Base-by-base conservation (phyloP, 2,329 filamentous ascomycete genomes). In the Venturia effusa region DNA sequence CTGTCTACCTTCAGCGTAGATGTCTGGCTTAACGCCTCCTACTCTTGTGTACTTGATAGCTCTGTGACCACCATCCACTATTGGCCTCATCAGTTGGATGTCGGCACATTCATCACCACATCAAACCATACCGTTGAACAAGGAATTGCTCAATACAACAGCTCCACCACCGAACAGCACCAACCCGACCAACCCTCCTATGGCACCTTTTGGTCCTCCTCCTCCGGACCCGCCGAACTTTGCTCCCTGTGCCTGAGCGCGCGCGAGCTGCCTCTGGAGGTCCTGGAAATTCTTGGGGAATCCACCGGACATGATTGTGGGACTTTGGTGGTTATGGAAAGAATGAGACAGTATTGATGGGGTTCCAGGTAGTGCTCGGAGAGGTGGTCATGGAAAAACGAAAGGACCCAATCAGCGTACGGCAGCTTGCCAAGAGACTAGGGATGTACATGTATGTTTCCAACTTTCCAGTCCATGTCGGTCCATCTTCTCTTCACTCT, bases 41-140 rank as follows among this genome's bases (percentile, higher is more conserved):
- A 96, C 72, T 75, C 92, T 88, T 71, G 88, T 92, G 81, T 99
- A 99, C 79, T 99, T 99, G 84, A 99, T 99, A 68, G 94, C 94
- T 74, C 94, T 88, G 78, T 97, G 94, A 80, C 94, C 94, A 87
- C 94, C 94, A 74, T 99, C 94, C 71, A 99, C 94, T 86, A 51
- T 55, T 43, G n/a, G 27, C 32, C 22, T 64, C 64, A 68, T 68
- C 68, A 64, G 22, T 39, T 17, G 41, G 19, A 15, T 22, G 54
- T 55, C 19, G 5, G 41, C 6, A 40, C 19, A 22, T 24, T 10
- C 51, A 32, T 27, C 37, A 24, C 19, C 27, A 32, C 45, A 67
- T 61, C 39, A 51, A 34, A 32, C 70, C 75, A 55, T 75, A 87
- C 85, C 85, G 79, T 88, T 88, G 77, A 88, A 88, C 8, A 88